These are phyloP conservation scores for Fraxinus angustifolia DNA, from an alignment of 305 asterid genomes.

Conservation along the genomic window DNA sequence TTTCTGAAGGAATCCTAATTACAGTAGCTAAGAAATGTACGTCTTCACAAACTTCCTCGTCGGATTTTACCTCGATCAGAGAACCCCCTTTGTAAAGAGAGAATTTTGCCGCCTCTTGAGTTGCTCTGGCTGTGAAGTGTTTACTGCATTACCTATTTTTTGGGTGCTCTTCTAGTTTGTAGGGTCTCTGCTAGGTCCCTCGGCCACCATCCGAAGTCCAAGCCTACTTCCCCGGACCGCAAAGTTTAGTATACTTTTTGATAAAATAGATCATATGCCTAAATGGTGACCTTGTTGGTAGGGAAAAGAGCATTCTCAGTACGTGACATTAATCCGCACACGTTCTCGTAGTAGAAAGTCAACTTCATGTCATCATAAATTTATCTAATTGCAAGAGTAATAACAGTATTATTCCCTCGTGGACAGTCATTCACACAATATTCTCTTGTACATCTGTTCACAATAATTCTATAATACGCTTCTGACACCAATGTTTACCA, in stretches of 20 bases:
- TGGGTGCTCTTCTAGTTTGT: background rate
- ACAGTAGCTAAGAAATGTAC: slow-evolving; percentile 55
- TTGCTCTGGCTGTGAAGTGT: background rate
- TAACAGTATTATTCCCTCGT: background rate
- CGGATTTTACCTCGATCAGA: slow-evolving; percentile 46
- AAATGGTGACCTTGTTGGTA: background rate
- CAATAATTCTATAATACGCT: background rate
- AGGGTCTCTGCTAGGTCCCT: background rate
- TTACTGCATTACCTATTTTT: background rate
- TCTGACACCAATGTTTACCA: background rate
- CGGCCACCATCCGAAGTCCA: background rate
- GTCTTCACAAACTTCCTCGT: slow-evolving; percentile 49
- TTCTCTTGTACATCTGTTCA: background rate
- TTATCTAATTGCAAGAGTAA: background rate
- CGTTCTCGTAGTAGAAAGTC: background rate
- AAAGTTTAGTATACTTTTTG: background rate
- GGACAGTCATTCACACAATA: background rate
- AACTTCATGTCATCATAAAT: background rate
- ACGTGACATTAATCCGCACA: background rate
- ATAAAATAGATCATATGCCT: too few species aligned
- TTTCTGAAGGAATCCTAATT: background rate
- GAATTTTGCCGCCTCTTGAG: slow-evolving; percentile 4
- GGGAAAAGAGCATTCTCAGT: background rate
- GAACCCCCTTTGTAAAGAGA: slow-evolving; percentile 29
- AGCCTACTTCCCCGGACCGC: background rate